Evolutionary conservation across 2,329 filamentous ascomycete species (phyloP), one percentile per base, ranked within the genome.

Genomic region (Sordariomycetes sp.): DNA sequence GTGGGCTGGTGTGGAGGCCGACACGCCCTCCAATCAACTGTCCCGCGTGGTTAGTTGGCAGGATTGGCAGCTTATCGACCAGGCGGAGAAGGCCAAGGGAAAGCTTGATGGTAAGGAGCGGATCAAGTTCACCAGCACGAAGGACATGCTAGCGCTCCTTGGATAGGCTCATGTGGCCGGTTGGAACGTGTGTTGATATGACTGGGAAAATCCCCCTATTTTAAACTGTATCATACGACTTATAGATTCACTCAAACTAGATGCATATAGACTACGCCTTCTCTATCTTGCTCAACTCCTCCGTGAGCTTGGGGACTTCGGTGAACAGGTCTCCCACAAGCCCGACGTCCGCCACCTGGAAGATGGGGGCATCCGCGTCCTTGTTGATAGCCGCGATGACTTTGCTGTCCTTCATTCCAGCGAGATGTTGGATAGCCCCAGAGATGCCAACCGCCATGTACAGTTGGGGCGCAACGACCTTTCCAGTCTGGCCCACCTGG

Each of bases 351-450:
- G 94, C 94, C 59, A 99, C 84, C 74, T 99, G 94, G 79, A 99
- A 99, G 65, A 99, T 99, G 34, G 94, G 94, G 58, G 94, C 94
- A 72, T 99, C 94, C 4, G 85, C 77, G 68, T 99, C 94, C 77
- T 99, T 99, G 79, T 99, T 99, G 68, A 99, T 97, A 15, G 90
- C 90, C 24, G 92, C 94, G 74, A 99, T 99, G 59, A 99, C 94
- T 77, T 99, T 99, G 77, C 90, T 96, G 69, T 99, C 94, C 81
- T 99, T 99, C 94, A 99, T 99, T 68, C 94, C 94, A 35, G 94
- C 94, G 73, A 99, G 73, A 77, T 99, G 94, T 75, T 99, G 94
- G 64, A 99, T 99, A 24, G 94, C 94, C 57, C 94, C 94, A 10
- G 90, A 96, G 65, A 99, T 97, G 67, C 94, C 94, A 13, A 92